Evolutionary conservation across 225 moss, liverwort and hornwort species (phyloP).

Genomic region (Thuidium tamariscinum): DNA sequence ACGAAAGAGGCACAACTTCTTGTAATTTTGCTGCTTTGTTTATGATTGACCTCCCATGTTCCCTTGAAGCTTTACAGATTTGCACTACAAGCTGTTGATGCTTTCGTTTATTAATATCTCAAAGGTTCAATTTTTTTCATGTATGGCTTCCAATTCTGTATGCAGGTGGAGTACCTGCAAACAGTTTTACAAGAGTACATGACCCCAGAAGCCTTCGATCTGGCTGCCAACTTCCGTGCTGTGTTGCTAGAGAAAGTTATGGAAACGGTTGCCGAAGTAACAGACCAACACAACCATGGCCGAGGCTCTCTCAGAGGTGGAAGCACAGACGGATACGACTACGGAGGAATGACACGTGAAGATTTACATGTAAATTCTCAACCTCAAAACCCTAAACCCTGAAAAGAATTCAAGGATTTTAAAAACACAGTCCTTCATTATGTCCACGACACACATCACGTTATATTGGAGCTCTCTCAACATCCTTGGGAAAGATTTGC

Average conservation of each 20-base stretch:
- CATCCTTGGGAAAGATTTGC: not conserved
- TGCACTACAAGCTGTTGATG: not conserved
- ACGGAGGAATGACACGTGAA: conserved; percentile 40
- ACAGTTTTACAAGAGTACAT: conserved; percentile 69
- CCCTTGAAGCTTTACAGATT: not conserved
- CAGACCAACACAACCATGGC: conserved; percentile 36
- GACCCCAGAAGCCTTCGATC: conserved; percentile 45
- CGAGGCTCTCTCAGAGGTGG: conserved; percentile 40
- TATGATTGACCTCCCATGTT: not conserved
- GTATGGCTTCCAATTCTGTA: not conserved
- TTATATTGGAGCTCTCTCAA: not conserved
- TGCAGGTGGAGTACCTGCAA: conserved; percentile 75
- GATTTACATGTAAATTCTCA: conserved; percentile 24
- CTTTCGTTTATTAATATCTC: not conserved
- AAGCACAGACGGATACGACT: conserved; percentile 44
- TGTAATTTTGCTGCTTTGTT: not conserved
- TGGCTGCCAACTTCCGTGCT: conserved; percentile 44
- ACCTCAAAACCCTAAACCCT: not conserved
- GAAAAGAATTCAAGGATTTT: not conserved
- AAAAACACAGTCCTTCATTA: not conserved
- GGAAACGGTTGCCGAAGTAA: conserved; percentile 59
- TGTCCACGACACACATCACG: not conserved
- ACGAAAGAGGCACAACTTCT: not conserved
- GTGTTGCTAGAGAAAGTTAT: conserved; percentile 65
- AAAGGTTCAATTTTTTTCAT: not conserved